Conservation (phyloP, 164 flowering plant species). For the Houttuynia cordata region DNA sequence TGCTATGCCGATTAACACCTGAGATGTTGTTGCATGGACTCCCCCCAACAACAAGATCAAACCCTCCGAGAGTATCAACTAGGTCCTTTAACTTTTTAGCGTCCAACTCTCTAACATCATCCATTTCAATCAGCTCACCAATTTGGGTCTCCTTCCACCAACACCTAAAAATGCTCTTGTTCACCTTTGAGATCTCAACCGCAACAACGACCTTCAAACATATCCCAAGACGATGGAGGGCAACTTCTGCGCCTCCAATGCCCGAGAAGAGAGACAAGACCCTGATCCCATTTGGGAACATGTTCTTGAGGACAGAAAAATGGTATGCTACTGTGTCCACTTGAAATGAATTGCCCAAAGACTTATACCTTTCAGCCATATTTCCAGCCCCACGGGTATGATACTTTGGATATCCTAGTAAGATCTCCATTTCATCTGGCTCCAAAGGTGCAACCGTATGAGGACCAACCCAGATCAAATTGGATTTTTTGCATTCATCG, state of each 20-base stretch:
- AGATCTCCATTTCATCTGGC: slow-evolving; percentile 26
- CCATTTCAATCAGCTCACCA: slow-evolving; percentile 17
- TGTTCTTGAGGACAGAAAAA: slow-evolving; percentile 24
- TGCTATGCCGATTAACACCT: slow-evolving; percentile 19
- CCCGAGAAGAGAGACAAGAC: slow-evolving; percentile 34
- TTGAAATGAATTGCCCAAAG: slow-evolving; percentile 32
- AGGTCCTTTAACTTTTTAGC: slow-evolving; percentile 9
- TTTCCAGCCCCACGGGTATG: slow-evolving; percentile 29
- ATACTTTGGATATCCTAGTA: slow-evolving; percentile 22
- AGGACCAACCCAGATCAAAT: slow-evolving; percentile 89
- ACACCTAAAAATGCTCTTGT: slow-evolving; percentile 39
- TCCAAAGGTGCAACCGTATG: slow-evolving; percentile 81
- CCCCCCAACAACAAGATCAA: slow-evolving; percentile 31
- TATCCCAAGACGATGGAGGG: slow-evolving; percentile 79
- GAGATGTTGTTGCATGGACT: slow-evolving; percentile 27
- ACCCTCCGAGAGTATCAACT: slow-evolving; percentile 18
- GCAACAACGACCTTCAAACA: slow-evolving; percentile 70
- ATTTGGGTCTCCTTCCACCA: slow-evolving; percentile 39
- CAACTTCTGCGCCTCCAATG: slow-evolving; percentile 40
- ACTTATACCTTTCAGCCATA: slow-evolving; percentile 20
- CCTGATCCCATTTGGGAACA: slow-evolving; percentile 24
- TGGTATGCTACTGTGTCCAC: slow-evolving; percentile 34
- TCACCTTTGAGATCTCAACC: slow-evolving; percentile 72
- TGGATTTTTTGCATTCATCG: slow-evolving; percentile 70
- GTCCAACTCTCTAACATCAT: slow-evolving; percentile 17